Evolutionary conservation across 768 basidiomycete species (phyloP).

Genomic region (Gymnopilus dilepis): DNA sequence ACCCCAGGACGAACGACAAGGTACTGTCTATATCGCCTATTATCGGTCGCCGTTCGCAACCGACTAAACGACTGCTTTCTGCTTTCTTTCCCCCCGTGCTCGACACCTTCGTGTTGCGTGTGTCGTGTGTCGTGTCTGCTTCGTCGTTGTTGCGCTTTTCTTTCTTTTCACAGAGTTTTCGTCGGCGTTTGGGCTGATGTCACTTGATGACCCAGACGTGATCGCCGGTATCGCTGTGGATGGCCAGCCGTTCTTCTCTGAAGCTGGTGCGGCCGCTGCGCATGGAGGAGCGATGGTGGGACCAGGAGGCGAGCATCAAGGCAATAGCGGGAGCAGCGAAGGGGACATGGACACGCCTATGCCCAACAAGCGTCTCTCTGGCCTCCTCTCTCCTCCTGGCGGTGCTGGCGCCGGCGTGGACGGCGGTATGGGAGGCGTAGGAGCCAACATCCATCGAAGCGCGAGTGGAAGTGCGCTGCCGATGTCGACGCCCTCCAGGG

Average conservation of each 20-base stretch:
- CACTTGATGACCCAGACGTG: conserved; percentile 73
- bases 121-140: not conserved
- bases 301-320: not conserved
- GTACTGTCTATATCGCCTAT: conserved; percentile 19
- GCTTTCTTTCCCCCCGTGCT: not conserved
- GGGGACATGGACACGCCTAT: conserved; percentile 56
- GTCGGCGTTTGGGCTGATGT: conserved; percentile 76
- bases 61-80: conserved; percentile 10
- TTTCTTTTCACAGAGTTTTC: conserved; percentile 48
- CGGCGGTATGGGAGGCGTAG: conserved; percentile 9
- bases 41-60: conserved; percentile 15
- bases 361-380: conserved; percentile 36
- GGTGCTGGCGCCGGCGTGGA: no score
- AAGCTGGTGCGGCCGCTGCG: conserved; percentile 4
- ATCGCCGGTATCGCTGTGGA: conserved; percentile 65
- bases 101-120: not conserved
- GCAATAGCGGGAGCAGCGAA: conserved; percentile 6
- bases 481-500: conserved; percentile 27
- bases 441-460: not conserved
- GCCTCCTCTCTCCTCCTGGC: conserved; percentile 14
- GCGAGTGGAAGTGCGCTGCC: conserved; percentile 2
- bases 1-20: conserved; percentile 28
- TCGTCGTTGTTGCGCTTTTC: conserved; percentile 2
- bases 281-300: not conserved
- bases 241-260: conserved; percentile 66